Conservation (phyloP, 2,329 filamentous ascomycete genomes). For the Phaeosphaeria sp. region DNA sequence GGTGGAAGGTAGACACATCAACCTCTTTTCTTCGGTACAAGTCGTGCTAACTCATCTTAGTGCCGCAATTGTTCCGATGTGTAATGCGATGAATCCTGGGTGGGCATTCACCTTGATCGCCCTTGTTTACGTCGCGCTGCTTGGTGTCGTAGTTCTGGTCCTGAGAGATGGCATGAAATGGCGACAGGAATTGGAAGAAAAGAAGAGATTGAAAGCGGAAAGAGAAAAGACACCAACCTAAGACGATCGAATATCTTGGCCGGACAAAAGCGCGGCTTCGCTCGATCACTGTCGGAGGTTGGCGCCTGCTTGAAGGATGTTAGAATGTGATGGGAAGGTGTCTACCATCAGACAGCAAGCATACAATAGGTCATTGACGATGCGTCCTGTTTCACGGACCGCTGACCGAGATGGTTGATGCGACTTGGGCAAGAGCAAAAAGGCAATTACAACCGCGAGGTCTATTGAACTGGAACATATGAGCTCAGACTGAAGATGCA, state of each 20-base stretch:
- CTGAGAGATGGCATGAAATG: conserved; percentile 41
- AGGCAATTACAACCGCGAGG: too few species aligned
- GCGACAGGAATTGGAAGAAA: conserved; percentile 31
- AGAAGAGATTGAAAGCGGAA: conserved; percentile 16
- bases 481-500: too few species aligned
- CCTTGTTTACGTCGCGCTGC: conserved; percentile 32
- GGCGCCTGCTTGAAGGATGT: too few species aligned
- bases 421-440: too few species aligned
- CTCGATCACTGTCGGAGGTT: neutral
- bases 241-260: neutral
- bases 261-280: neutral
- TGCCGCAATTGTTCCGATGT: conserved; percentile 51
- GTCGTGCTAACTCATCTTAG: neutral
- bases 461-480: too few species aligned
- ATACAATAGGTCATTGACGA: too few species aligned
- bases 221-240: neutral
- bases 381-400: too few species aligned
- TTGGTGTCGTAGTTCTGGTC: conserved; percentile 36
- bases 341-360: too few species aligned
- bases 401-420: too few species aligned
- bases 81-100: conserved; percentile 50
- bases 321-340: too few species aligned
- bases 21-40: too few species aligned
- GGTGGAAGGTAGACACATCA: conserved; percentile 31
- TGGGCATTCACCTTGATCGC: conserved; percentile 55